phyloP scores from a whole-genome alignment of 2,329 filamentous ascomycete genomes.

The Plenodomus lindquistii region DNA sequence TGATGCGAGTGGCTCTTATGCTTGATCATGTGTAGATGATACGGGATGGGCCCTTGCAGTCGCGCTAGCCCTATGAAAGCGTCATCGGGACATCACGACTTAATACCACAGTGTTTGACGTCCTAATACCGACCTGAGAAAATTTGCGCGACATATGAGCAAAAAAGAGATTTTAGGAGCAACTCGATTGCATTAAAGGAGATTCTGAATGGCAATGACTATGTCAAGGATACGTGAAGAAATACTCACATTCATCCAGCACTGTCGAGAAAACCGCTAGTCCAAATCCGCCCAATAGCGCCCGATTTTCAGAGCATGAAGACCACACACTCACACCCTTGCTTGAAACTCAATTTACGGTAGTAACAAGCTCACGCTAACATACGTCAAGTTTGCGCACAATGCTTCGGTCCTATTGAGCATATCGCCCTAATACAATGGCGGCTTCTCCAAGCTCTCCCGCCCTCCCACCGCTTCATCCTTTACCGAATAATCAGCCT shows the following conservation, averaged over 20 bases:
- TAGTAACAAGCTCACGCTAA: background rate
- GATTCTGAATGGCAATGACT: too few species aligned
- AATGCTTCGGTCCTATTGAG: background rate
- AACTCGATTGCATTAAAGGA: too few species aligned
- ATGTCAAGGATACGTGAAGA: too few species aligned
- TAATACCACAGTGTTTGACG: background rate
- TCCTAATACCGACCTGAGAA: background rate
- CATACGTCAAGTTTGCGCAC: background rate
- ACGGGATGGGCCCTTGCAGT: background rate
- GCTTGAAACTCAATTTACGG: background rate
- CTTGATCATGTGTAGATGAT: background rate
- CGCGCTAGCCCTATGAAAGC: conserved; percentile 4
- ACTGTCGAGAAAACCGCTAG: background rate
- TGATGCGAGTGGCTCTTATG: background rate
- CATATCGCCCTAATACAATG: background rate
- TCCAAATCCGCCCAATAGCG: background rate
- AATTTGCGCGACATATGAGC: too few species aligned
- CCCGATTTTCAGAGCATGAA: background rate
- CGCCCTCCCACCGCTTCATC: background rate
- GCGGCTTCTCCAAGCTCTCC: background rate
- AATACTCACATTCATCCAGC: too few species aligned
- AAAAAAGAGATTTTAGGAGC: too few species aligned
- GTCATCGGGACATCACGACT: conserved; percentile 15
- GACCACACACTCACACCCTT: background rate
- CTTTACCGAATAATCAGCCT: background rate